phyloP scores from a whole-genome alignment of 768 basidiomycete species.

The Lactarius sp. region DNA sequence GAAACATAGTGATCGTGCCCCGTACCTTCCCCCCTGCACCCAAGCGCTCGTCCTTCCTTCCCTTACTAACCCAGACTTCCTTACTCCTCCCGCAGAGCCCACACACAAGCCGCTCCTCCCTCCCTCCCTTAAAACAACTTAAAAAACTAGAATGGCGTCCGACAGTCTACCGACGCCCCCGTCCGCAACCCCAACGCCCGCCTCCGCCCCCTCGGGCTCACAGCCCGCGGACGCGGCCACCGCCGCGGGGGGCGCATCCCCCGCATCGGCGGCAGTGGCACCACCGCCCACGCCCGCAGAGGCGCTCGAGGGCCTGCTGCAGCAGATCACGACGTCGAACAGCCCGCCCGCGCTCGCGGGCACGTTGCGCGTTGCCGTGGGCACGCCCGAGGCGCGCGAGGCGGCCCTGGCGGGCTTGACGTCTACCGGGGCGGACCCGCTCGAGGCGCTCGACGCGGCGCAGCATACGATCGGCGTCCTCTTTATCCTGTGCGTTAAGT shows the following conservation, averaged over 20 bases:
- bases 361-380: background rate
- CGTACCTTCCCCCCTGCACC: too few species aligned
- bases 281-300: background rate
- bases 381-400: constrained; percentile 13
- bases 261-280: background rate
- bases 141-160: constrained; percentile 10
- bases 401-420: constrained; percentile 3
- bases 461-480: constrained; percentile 17
- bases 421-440: constrained; percentile 13
- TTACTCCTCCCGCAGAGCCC: too few species aligned
- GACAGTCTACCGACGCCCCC: constrained; percentile 21
- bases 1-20: too few species aligned
- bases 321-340: constrained; percentile 12
- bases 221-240: background rate
- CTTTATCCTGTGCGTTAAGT: constrained; percentile 14
- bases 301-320: constrained; percentile 7
- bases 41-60: too few species aligned
- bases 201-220: constrained; percentile 6
- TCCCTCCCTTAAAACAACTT: background rate
- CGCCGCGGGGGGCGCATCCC: background rate
- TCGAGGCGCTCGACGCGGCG: constrained; percentile 15
- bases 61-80: background rate
- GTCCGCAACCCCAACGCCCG: background rate
- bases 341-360: constrained; percentile 1
- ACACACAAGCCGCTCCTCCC: background rate